These are phyloP conservation scores for Lineolata rhizophorae DNA, from an alignment of 495 filamentous ascomycete genomes.

Conservation along the genomic window DNA sequence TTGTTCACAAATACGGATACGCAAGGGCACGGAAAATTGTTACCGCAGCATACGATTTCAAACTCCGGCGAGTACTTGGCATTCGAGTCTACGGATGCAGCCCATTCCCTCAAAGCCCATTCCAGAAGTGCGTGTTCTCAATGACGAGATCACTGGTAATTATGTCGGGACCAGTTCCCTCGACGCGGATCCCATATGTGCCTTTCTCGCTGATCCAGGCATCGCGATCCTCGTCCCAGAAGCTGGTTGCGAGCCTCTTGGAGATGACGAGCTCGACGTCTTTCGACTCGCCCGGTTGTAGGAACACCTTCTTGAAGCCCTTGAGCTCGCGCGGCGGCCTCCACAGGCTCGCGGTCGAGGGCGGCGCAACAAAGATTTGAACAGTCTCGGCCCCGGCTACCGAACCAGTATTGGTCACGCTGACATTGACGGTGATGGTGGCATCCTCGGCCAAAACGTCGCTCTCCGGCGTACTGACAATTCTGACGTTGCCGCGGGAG, in stretches of 20 bases:
- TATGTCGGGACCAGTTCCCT: too few relatives aligned
- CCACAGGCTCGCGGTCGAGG: conserved; percentile 31
- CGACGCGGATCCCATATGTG: conserved; percentile 39
- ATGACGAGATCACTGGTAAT: too few relatives aligned
- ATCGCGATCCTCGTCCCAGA: conserved; percentile 46
- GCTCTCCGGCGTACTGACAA: conserved; percentile 9
- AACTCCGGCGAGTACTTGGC: too few relatives aligned
- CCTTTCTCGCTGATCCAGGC: conserved; percentile 64
- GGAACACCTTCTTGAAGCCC: conserved; percentile 40
- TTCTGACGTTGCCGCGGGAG: conserved; percentile 24
- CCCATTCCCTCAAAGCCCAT: too few relatives aligned
- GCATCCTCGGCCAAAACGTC: conserved; percentile 17
- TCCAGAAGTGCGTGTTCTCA: too few relatives aligned
- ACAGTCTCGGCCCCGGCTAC: conserved; percentile 41
- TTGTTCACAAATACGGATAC: too few relatives aligned
- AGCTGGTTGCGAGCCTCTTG: conserved; percentile 49
- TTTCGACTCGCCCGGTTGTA: conserved; percentile 32
- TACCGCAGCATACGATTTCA: too few relatives aligned
- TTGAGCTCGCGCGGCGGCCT: conserved; percentile 36
- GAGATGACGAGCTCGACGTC: conserved; percentile 32
- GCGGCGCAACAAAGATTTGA: conserved; percentile 37
- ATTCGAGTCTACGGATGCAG: too few relatives aligned
- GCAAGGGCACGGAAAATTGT: too few relatives aligned
- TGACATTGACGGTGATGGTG: conserved; percentile 29
- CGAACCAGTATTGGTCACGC: conserved; percentile 28